Evolutionary conservation across 73 alveolate species (phyloP), one percentile per base, ranked within the genome.

Genomic region (Durusdinium trenchii): DNA sequence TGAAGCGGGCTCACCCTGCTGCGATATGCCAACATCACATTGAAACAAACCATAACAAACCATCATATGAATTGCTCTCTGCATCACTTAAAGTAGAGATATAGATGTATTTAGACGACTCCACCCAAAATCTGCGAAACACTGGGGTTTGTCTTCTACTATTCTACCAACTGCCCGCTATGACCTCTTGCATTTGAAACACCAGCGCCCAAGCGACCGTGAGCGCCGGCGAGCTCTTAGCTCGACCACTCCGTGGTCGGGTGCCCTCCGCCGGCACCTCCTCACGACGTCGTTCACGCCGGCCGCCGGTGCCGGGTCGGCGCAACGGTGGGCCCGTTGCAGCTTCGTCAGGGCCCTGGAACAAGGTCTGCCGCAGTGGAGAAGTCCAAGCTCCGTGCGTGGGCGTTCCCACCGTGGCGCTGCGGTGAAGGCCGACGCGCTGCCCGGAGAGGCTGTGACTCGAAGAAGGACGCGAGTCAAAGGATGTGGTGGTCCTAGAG

Each of bases 241-340:
- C 86, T 76, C 86, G 61, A 43, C 86, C 86, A 43, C 86, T 76
- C 42, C 61, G 61, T 76, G 86, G 86, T 60, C 86, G 86, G n/a
- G n/a, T n/a, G n/a, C n/a, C n/a, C 40, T 76, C 61, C 12, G 86
- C 40, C 61, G 42, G 3, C 36, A 43, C 61, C 16, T 20, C 36
- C 23, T 52, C 61, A n/a, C n/a, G n/a, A n/a, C n/a, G n/a, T 76
- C 86, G 32, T 6, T 52, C 40, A 40, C 86, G 86, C 61, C 10
- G 16, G 86, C 45, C 45, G 86, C 86, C 86, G 45, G 86, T 76
- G 61, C 86, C 86, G 6, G 86, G 86, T 0, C 86, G 86, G 40
- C 61, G 32, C 38, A 9, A 43, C 62, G 86, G 5, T 76, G 42
- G n/a, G 73, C n/a, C 73, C 30, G 18, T 60, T 0, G 43, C 61